These are phyloP conservation scores for Fusarium drepaniforme DNA, from an alignment of 2,329 filamentous ascomycete species.

Conservation along the genomic window DNA sequence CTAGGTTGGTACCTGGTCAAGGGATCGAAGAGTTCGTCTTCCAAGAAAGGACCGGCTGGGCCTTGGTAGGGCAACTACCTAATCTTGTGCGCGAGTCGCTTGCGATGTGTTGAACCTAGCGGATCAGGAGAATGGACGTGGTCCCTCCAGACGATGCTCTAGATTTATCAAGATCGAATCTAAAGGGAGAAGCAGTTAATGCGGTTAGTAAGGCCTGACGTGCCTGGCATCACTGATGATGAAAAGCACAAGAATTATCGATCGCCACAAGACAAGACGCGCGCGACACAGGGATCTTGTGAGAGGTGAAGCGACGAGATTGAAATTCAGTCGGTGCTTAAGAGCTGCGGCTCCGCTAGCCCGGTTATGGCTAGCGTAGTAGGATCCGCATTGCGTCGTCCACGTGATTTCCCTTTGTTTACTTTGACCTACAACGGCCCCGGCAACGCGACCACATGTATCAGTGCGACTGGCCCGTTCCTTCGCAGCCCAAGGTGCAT, in stretches of 20 bases:
- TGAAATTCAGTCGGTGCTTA: conserved; percentile 15
- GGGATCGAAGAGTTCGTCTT: background rate
- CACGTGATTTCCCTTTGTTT: conserved; percentile 46
- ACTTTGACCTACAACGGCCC: conserved; percentile 38
- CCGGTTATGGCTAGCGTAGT: conserved; percentile 27
- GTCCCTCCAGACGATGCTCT: background rate
- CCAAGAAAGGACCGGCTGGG: background rate
- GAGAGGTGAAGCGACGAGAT: conserved; percentile 1
- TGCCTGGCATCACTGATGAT: background rate
- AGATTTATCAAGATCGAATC: background rate
- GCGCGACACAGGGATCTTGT: conserved; percentile 18
- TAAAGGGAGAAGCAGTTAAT: background rate
- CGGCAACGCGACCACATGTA: conserved; percentile 43
- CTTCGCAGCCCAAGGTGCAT: conserved; percentile 22
- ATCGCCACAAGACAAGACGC: conserved; percentile 15
- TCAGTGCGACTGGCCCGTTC: conserved; percentile 36
- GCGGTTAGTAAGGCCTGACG: background rate
- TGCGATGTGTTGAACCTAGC: background rate
- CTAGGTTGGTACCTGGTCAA: background rate
- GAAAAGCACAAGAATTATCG: background rate
- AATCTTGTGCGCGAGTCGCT: background rate
- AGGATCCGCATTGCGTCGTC: background rate
- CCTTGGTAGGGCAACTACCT: background rate
- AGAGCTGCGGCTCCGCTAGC: conserved; percentile 26
- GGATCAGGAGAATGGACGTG: background rate